These are phyloP conservation scores for Saccharum hybrid DNA, from an alignment of 202 grass and related monocot species.

Conservation along the genomic window DNA sequence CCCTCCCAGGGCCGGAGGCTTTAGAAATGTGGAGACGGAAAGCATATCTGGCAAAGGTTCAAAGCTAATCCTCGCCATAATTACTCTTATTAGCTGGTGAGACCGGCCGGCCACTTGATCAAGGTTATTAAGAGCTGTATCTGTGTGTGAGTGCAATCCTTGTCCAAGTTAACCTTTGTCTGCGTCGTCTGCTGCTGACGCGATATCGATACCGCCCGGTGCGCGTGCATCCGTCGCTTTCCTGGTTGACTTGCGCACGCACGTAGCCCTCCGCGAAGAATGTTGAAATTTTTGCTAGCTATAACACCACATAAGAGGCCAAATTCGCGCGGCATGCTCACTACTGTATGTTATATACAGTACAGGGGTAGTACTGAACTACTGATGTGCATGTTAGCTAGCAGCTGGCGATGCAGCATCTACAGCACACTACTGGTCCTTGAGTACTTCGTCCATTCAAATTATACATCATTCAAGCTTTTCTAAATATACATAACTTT, in stretches of 20 bases:
- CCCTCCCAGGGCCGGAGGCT: conserved; percentile 11
- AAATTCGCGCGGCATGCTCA: conserved; percentile 12
- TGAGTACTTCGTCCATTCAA: too few relatives aligned
- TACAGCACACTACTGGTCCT: neutral
- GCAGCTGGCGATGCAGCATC: neutral
- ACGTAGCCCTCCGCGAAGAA: conserved; percentile 23
- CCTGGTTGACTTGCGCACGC: conserved; percentile 37
- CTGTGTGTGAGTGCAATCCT: conserved; percentile 24
- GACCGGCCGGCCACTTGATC: conserved; percentile 28
- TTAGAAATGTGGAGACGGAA: conserved; percentile 54
- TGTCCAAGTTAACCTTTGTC: conserved; percentile 29
- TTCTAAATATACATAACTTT: too few relatives aligned
- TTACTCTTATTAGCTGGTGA: conserved; percentile 37
- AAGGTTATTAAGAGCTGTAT: neutral
- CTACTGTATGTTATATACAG: neutral
- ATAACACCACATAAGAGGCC: conserved; percentile 12
- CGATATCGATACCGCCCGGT: neutral
- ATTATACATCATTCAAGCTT: too few relatives aligned
- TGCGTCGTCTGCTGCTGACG: conserved; percentile 1
- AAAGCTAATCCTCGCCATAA: conserved; percentile 39
- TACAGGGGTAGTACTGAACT: neutral
- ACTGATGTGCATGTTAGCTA: neutral
- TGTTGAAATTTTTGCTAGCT: conserved; percentile 37
- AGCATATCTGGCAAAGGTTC: conserved; percentile 33
- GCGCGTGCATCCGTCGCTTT: conserved; percentile 55